A percentile compares a stretch with the other conserved stretches of the same genome.
Evolutionary conservation across 805 yeast genomes (phyloP).

Genomic region (Monosporozyma yasuniensis): DNA sequence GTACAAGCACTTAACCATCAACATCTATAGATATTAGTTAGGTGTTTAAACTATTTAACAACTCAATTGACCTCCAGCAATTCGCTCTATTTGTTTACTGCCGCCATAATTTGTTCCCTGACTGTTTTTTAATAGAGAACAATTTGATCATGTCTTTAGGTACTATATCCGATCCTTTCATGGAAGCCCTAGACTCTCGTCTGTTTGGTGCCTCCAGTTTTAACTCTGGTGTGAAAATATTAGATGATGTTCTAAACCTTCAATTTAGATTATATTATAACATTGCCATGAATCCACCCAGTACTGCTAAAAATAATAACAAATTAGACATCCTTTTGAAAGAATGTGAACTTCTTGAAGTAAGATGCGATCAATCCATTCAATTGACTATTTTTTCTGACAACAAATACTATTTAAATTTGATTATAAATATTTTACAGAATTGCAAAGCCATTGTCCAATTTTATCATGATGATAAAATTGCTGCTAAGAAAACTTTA

Average conservation of each 20-base stretch:
- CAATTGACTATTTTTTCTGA: neutral
- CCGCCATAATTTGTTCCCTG: too few relatives aligned
- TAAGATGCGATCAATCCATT: slow-evolving; percentile 5
- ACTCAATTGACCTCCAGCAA: too few relatives aligned
- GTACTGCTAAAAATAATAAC: neutral
- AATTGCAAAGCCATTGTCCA: slow-evolving; percentile 11
- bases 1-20: neutral
- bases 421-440: slow-evolving; percentile 14
- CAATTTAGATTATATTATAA: slow-evolving; percentile 19
- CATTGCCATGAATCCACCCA: slow-evolving; percentile 13
- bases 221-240: slow-evolving; percentile 11
- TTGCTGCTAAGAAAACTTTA: neutral
- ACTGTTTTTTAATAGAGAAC: too few relatives aligned
- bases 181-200: slow-evolving; percentile 17
- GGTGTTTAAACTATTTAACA: too few relatives aligned
- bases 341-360: slow-evolving; percentile 13
- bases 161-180: slow-evolving; percentile 7
- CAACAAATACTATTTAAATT: slow-evolving; percentile 4
- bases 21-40: too few relatives aligned
- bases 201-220: slow-evolving; percentile 22
- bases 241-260: slow-evolving; percentile 20
- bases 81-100: too few relatives aligned
- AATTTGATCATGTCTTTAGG: neutral
- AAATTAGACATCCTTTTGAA: slow-evolving; percentile 9
- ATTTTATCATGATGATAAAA: neutral